Percentiles rank a stretch among this genome's conserved stretches.
Conservation (phyloP, 352 stramenopile genomes). For the Elongisporangium undulatum region DNA sequence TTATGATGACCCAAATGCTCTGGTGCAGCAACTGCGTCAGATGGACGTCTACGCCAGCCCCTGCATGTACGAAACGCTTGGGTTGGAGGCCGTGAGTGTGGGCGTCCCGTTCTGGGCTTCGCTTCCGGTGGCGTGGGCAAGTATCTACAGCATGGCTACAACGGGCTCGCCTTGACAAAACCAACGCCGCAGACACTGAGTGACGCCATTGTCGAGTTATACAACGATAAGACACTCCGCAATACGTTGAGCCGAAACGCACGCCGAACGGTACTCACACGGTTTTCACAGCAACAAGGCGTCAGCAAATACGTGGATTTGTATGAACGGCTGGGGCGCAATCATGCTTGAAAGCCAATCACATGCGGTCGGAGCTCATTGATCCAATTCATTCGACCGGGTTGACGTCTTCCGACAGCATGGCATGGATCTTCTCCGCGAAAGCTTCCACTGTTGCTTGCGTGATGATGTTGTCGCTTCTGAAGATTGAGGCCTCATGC, state of each 20-base stretch:
- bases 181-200: conserved; percentile 21
- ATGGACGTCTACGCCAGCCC: conserved; percentile 42
- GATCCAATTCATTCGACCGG: too few species aligned
- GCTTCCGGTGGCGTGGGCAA: conserved; percentile 31
- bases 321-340: conserved; percentile 27
- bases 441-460: too few species aligned
- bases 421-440: too few species aligned
- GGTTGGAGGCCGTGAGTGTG: conserved; percentile 59
- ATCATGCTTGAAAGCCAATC: neutral
- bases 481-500: too few species aligned
- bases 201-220: conserved; percentile 20
- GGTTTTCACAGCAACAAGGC: conserved; percentile 20
- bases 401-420: too few species aligned
- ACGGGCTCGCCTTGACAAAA: conserved; percentile 31
- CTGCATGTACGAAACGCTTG: conserved; percentile 45
- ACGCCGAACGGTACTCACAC: conserved; percentile 24
- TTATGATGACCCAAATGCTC: conserved; percentile 28
- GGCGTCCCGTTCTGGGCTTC: conserved; percentile 45
- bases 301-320: conserved; percentile 30
- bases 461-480: too few species aligned
- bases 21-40: conserved; percentile 22
- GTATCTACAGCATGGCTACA: conserved; percentile 38
- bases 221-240: conserved; percentile 13
- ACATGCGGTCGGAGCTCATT: too few species aligned
- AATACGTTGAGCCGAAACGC: conserved; percentile 24